Evolutionary conservation across 805 yeast species (phyloP), one percentile per base, ranked within the genome.

Genomic region (Starmerella vaccinii): DNA sequence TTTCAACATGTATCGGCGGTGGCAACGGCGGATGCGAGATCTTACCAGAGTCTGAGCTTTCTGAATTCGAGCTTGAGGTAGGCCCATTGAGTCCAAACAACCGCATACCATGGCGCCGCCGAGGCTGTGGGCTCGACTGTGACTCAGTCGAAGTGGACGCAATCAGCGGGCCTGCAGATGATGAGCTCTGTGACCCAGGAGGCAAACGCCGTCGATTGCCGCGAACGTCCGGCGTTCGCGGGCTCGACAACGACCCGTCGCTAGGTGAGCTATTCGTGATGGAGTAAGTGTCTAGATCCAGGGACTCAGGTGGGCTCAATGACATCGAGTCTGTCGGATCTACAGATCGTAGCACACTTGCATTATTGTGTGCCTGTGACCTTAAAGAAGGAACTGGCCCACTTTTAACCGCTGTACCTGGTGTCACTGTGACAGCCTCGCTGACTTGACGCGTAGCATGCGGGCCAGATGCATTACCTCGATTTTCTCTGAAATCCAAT

Each of bases 371-470:
- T 16, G 45, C 23, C 10, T 26, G 34, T 5, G 45, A 27, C 16
- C 45, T 22, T 34, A 41, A 24, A 41, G 43, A 41, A 7, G 55
- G 38, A 21, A n/a, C n/a, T 12, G 44, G 51, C 10, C 34, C 46
- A 26, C 38, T 19, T n/a, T 38, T 13, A 1, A 43, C 49, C 8
- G 46, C 46, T 3, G 58, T 52, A 16, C 61, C 57, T 5, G 59
- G 58, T 9, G 63, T 59, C 37, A 50, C 46, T 6, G 63, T 59
- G 30, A 50, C 44, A 12, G 62, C 61, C 37, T 57, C 59, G 30
- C 57, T 51, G 8, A 22, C 45, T 27, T 55, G 58, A 22, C 63
- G 55, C 24, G 56, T 35, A 18, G 60, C 59, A 12, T 40, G 24
- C n/a, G 50, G 49, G 10, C 24, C 46, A n/a, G 29, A 6, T 26